A percentile compares a stretch with the other conserved stretches of the same genome.
These are phyloP conservation scores for Beauveria australis DNA, from an alignment of 2,329 filamentous ascomycete species.

Conservation along the genomic window DNA sequence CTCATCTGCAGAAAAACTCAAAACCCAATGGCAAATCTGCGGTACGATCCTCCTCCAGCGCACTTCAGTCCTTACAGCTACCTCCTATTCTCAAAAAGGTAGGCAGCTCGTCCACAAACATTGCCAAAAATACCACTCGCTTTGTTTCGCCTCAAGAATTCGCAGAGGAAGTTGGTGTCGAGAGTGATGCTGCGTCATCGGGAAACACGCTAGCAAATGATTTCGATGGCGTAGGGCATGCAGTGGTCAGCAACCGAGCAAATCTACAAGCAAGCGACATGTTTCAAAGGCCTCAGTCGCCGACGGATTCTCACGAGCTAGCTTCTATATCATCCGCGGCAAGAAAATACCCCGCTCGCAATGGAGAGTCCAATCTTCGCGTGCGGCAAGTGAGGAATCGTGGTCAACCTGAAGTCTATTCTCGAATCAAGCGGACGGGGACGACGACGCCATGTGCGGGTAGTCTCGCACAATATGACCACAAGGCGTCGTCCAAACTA, in stretches of 20 bases:
- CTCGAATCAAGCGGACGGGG: not conserved
- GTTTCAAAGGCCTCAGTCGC: not conserved
- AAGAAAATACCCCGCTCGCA: not conserved
- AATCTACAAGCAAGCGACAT: not conserved
- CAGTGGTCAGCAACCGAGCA: not conserved
- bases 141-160: slow-evolving; percentile 48
- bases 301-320: not conserved
- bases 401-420: not conserved
- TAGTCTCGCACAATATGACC: not conserved
- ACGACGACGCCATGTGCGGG: not conserved
- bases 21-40: not conserved
- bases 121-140: slow-evolving; percentile 51
- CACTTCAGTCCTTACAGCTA: slow-evolving; percentile 36
- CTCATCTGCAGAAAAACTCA: slow-evolving; percentile 15
- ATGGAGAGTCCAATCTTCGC: not conserved
- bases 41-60: slow-evolving; percentile 31
- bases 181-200: slow-evolving; percentile 20
- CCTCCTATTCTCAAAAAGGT: slow-evolving; percentile 55
- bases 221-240: slow-evolving; percentile 15
- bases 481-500: not conserved
- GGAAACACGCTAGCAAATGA: slow-evolving; percentile 28
- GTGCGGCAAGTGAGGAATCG: not conserved
- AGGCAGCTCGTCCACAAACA: slow-evolving; percentile 43
- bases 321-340: not conserved
- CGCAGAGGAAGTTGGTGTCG: slow-evolving; percentile 31